phyloP scores from a whole-genome alignment of 768 basidiomycete species.

The Lyophyllum atratum region DNA sequence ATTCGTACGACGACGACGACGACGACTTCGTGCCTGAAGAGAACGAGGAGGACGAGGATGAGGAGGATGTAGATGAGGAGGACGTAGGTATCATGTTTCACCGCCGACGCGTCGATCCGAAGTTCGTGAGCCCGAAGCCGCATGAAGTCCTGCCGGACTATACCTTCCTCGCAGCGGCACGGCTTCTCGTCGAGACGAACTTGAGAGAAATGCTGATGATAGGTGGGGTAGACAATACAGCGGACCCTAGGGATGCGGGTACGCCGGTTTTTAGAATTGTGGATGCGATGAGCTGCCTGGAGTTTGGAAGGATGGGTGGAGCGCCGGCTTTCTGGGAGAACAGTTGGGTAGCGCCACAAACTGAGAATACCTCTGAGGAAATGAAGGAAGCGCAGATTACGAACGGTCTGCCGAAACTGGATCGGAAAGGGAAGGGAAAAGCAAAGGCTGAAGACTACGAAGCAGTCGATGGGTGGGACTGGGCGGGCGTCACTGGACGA shows the following conservation, averaged over 20 bases:
- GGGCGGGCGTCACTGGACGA: constrained; percentile 55
- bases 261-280: constrained; percentile 6
- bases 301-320: constrained; percentile 42
- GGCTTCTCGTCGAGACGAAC: constrained; percentile 54
- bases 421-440: constrained; percentile 22
- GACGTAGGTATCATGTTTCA: constrained; percentile 16
- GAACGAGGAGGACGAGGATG: constrained; percentile 15
- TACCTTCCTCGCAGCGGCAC: constrained; percentile 49
- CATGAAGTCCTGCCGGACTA: constrained; percentile 46
- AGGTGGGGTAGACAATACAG: neutral
- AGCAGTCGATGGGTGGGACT: constrained; percentile 50
- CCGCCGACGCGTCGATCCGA: constrained; percentile 14
- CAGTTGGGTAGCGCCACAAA: neutral
- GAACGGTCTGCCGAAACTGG: neutral
- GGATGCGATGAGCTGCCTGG: constrained; percentile 24
- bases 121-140: constrained; percentile 20
- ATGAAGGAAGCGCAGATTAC: neutral
- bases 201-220: constrained; percentile 37
- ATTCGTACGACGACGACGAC: constrained; percentile 18
- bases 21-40: constrained; percentile 16
- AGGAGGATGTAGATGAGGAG: constrained; percentile 14
- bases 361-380: neutral
- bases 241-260: neutral
- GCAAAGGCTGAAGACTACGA: constrained; percentile 12
- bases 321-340: constrained; percentile 41